phyloP scores from a whole-genome alignment of 2,329 filamentous ascomycete species.

The Epichloe uncinata region DNA sequence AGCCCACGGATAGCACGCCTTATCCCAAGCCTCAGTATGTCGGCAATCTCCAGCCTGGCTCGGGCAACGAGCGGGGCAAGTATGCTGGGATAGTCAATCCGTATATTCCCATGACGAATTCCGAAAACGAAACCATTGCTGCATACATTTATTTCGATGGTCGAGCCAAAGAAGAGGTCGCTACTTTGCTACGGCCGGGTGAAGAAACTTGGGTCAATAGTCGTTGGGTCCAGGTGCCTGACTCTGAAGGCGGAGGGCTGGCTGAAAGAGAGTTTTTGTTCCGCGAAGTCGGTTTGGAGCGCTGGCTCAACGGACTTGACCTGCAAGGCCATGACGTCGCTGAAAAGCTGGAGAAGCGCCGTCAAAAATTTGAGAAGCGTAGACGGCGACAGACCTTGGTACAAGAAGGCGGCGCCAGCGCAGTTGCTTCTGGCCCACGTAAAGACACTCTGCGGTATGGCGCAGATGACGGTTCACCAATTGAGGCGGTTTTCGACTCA shows the following conservation, averaged over 20 bases:
- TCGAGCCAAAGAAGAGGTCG: constrained; percentile 88
- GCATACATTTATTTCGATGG: constrained; percentile 99
- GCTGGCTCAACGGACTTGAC: constrained; percentile 93
- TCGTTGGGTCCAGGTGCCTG: constrained; percentile 88
- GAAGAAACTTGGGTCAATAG: constrained; percentile 99
- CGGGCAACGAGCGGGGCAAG: constrained; percentile 31
- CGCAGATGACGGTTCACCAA: constrained; percentile 57
- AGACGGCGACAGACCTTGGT: constrained; percentile 48
- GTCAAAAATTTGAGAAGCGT: constrained; percentile 62
- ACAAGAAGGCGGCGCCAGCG: constrained; percentile 19
- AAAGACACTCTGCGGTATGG: constrained; percentile 65
- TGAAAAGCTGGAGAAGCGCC: constrained; percentile 77
- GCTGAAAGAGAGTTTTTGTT: constrained; percentile 96
- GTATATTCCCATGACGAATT: constrained; percentile 85
- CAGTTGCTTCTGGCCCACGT: constrained; percentile 24
- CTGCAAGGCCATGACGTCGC: constrained; percentile 86
- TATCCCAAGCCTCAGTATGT: constrained; percentile 74
- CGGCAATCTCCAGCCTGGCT: constrained; percentile 48
- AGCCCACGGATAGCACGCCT: constrained; percentile 61
- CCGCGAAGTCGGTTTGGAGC: constrained; percentile 86
- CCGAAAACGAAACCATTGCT: constrained; percentile 91
- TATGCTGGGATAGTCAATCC: constrained; percentile 52
- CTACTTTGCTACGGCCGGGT: constrained; percentile 77
- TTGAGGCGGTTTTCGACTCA: constrained; percentile 56
- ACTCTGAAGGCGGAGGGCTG: constrained; percentile 81